Percentiles rank a stretch among this genome's conserved stretches.
phyloP scores from a whole-genome alignment of 2,329 filamentous ascomycete species.

The Thyridium curvatum region DNA sequence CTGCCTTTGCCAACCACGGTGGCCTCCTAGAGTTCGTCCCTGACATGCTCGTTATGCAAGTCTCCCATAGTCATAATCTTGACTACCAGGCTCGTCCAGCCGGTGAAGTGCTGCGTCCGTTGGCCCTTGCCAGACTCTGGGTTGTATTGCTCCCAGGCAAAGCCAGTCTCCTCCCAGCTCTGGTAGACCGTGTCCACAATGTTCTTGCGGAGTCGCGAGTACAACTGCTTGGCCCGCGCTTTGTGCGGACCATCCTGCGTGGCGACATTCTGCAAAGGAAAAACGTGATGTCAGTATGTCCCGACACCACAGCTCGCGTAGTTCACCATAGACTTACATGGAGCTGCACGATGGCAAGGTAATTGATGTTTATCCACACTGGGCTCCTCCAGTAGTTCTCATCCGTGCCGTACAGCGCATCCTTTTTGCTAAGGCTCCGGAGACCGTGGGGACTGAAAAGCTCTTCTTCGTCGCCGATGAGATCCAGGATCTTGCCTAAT shows the following conservation, averaged over 20 bases:
- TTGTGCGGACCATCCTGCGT: conserved; percentile 61
- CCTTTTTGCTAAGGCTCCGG: conserved; percentile 77
- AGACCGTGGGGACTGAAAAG: conserved; percentile 90
- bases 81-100: conserved; percentile 97
- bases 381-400: conserved; percentile 98
- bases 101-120: conserved; percentile 94
- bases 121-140: conserved; percentile 90
- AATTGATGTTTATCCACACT: conserved; percentile 96
- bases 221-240: conserved; percentile 63
- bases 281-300: too few species aligned
- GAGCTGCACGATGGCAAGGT: conserved; percentile 73
- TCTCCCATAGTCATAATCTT: conserved; percentile 97
- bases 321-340: conserved; percentile 61
- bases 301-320: too few species aligned
- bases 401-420: conserved; percentile 76
- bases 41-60: conserved; percentile 29
- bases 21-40: conserved; percentile 41
- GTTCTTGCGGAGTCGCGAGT: conserved; percentile 71
- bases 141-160: conserved; percentile 98
- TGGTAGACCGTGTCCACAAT: conserved; percentile 84
- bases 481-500: conserved; percentile 66
- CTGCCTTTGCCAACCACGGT: neutral
- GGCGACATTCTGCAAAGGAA: conserved; percentile 50
- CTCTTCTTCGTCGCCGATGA: conserved; percentile 75
- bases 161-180: conserved; percentile 88